phyloP scores from a whole-genome alignment of 768 basidiomycete species.

The Mycena kentingensis region DNA sequence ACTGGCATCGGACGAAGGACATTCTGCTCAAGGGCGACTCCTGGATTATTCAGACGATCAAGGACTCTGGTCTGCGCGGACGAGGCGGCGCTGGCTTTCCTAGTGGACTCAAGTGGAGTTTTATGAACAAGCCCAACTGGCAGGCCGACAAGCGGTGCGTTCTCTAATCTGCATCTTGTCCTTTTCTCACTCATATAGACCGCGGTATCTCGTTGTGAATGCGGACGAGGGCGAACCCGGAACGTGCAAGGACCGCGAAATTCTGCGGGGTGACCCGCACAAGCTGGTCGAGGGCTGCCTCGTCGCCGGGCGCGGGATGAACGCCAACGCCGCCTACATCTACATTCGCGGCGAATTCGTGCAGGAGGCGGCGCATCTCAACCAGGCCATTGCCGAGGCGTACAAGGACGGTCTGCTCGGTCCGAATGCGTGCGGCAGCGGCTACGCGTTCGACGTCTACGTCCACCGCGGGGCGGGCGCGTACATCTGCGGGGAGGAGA shows the following conservation, averaged over 20 bases:
- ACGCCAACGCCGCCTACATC: conserved; percentile 98
- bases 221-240: conserved; percentile 99
- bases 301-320: conserved; percentile 96
- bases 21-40: conserved; percentile 92
- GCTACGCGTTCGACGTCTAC: conserved; percentile 96
- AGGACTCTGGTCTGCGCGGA: conserved; percentile 93
- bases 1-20: conserved; percentile 99
- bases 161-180: not conserved
- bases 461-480: conserved; percentile 98
- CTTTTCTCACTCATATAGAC: conserved; percentile 46
- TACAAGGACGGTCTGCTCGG: conserved; percentile 89
- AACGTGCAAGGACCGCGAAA: conserved; percentile 99
- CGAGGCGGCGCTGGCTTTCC: conserved; percentile 98
- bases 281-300: conserved; percentile 98
- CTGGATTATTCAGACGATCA: conserved; percentile 96
- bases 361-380: conserved; percentile 91
- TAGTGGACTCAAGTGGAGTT: conserved; percentile 94
- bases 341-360: conserved; percentile 99
- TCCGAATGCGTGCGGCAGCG: conserved; percentile 87
- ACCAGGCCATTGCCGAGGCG: conserved; percentile 94
- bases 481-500: conserved; percentile 99
- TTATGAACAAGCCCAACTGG: conserved; percentile 99
- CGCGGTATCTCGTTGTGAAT: conserved; percentile 95
- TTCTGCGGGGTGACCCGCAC: conserved; percentile 96
- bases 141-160: conserved; percentile 83